A percentile compares a stretch with the other conserved stretches of the same genome.
phyloP scores from a whole-genome alignment of 192 early-diverging fungal species.

The Backusella macrospora region DNA sequence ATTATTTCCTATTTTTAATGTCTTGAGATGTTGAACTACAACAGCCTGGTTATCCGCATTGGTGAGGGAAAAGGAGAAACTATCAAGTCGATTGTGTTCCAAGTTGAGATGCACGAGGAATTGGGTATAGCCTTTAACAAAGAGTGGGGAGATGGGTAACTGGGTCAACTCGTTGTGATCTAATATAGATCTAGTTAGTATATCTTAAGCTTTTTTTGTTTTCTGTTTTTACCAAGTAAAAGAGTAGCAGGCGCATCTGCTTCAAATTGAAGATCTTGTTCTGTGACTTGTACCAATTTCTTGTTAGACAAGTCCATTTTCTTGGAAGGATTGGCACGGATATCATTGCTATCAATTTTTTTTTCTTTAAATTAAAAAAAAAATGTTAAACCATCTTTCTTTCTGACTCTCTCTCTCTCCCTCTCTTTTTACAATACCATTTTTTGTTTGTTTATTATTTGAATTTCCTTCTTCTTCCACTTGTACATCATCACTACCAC shows the following conservation, averaged over 20 bases:
- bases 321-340: slow-evolving; percentile 22
- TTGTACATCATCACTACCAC: not conserved
- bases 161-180: slow-evolving; percentile 42
- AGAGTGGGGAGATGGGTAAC: slow-evolving; percentile 25
- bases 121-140: not conserved
- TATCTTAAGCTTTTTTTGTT: not conserved
- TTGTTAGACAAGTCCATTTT: slow-evolving; percentile 49
- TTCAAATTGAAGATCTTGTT: slow-evolving; percentile 30
- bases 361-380: no score
- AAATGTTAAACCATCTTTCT: not conserved
- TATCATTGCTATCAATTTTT: no score
- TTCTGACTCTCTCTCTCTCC: not conserved
- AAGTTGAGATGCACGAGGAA: slow-evolving; percentile 50
- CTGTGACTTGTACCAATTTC: slow-evolving; percentile 34
- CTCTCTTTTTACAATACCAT: not conserved
- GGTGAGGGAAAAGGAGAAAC: slow-evolving; percentile 43
- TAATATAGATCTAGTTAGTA: not conserved
- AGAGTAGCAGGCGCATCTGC: not conserved
- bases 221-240: slow-evolving; percentile 9
- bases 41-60: no score
- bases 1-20: slow-evolving; percentile 52
- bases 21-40: slow-evolving; percentile 43
- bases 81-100: slow-evolving; percentile 52
- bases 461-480: not conserved
- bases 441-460: slow-evolving; percentile 5